Base-by-base conservation (phyloP, 495 filamentous ascomycete species). In the Articulospora tetracladia region DNA sequence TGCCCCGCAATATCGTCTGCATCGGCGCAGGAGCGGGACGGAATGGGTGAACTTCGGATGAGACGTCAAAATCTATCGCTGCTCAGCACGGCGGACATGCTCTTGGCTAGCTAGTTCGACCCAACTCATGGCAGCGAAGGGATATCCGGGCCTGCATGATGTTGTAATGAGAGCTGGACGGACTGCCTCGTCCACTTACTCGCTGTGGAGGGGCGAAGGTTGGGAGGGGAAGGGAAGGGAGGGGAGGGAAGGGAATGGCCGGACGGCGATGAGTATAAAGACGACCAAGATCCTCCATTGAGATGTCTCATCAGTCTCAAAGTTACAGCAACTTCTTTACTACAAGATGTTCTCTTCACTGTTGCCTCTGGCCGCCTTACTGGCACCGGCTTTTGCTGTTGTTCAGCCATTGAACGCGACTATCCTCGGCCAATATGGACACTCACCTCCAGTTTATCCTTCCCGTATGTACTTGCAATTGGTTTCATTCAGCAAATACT, bases 361-460 rank as follows among this genome's bases (percentile, higher is more conserved):
- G 6, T 24, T 62, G 22, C 28, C 53, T 34, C 26, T 52, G 17
- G 53, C 59, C 6, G 53, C 59, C 17, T n/a, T 62, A 17, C 44
- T 62, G 11, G 53, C 53, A 24, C 52, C 59, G 32, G 44, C 53
- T 4, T 22, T 56, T 19, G 54, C 54, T 22, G 48, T 58, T 25
- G 47, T 54, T n/a, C 22, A 57, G 36, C 55, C 60, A 17, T 22
- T 39, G 13, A 58, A 63, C 20, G 44, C 41, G 4, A 57, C 60
- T 1, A 63, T 63, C 25, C 46, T 63, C 10, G 51, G 50, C 25
- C 54, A 55, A 39, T 84, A 86, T 62, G 82, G 82, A 24, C 68
- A 77, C 50, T 81, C 77, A 39, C 76, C 78, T 0, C 72, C 77
- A 0, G 74, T 83, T n/a, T 83, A 80, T 60, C 82, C 81, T 3